Conservation (phyloP, 768 basidiomycete genomes). For the Calocera cornea region DNA sequence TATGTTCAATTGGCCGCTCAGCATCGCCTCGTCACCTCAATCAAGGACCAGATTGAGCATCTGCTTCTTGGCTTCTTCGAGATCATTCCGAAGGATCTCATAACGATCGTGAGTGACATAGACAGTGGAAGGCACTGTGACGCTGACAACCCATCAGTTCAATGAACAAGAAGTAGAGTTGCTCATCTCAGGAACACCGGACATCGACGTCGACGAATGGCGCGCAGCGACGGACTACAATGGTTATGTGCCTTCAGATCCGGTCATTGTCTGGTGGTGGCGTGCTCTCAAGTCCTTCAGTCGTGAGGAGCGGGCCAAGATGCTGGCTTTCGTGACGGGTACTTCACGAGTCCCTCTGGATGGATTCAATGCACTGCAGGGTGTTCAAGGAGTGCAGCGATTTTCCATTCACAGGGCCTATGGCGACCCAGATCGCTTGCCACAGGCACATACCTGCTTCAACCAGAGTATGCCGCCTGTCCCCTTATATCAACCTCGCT, state of each 20-base stretch:
- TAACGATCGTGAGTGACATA: constrained; percentile 61
- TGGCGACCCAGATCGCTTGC: constrained; percentile 68
- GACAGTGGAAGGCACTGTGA: not conserved
- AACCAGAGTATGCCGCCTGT: constrained; percentile 44
- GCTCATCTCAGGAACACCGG: constrained; percentile 92
- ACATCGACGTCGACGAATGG: constrained; percentile 98
- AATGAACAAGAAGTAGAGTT: constrained; percentile 90
- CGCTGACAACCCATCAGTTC: constrained; percentile 39
- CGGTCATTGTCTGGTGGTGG: constrained; percentile 99
- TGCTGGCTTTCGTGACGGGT: constrained; percentile 86
- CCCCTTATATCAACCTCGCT: constrained; percentile 12
- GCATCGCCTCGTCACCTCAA: constrained; percentile 83
- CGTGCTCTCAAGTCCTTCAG: constrained; percentile 94
- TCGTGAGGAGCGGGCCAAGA: constrained; percentile 90
- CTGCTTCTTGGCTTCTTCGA: constrained; percentile 88
- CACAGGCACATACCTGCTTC: constrained; percentile 87
- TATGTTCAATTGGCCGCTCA: constrained; percentile 93
- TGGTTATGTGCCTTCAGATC: constrained; percentile 75
- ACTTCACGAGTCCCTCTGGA: constrained; percentile 85
- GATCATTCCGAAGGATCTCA: constrained; percentile 90
- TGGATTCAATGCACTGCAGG: constrained; percentile 85
- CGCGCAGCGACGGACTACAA: constrained; percentile 83
- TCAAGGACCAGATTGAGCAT: constrained; percentile 89
- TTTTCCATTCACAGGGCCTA: constrained; percentile 95
- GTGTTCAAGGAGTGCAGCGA: constrained; percentile 82